Base-by-base conservation (phyloP, 164 flowering plant species). In the Vitis amurensis region DNA sequence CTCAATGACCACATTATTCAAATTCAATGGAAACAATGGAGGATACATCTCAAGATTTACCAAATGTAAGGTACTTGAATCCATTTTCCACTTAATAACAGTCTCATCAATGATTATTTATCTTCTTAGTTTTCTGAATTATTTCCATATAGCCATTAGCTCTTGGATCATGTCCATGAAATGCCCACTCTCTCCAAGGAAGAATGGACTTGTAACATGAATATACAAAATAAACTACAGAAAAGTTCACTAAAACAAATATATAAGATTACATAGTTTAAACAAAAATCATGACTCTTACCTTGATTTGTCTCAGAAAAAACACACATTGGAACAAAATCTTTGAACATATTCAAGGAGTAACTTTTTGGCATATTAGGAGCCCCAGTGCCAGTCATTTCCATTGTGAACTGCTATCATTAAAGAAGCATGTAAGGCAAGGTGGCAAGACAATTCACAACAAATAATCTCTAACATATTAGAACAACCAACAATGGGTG, bases 281-380 rank as follows among this genome's bases (percentile, higher is more conserved):
- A 37, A 37, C 44, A 37, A 37, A 37, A 17, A 29, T 47, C 15
- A 63, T 15, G 37, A 44, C 5, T 15, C 78, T 76, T 76, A 82
- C 93, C 91, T 76, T 83, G 87, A 67, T 14, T 76, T 19, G 81
- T 51, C 79, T 90, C 94, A 3, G 94, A 88, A 73, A 90, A 82
- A 47, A 88, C 74, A 58, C 77, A 69, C 92, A 90, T 88, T 0
- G 94, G 94, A 67, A 88, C 87, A 67, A 90, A 76, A 73, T 90
- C 94, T 68, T 84, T 81, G 64, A 68, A 82, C 94, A 88, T 88
- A 71, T 90, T 88, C 76, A 90, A 53, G 5, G 90, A 74, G 77
- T 84, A 88, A 75, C 77, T 84, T 71, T 85, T 86, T 0, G 91
- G 94, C 58, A 70, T 61, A 63, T 83, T 77, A 49, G 73, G 84